phyloP scores from a whole-genome alignment of 2,329 filamentous ascomycete species.

The Colletotrichum orbiculare region DNA sequence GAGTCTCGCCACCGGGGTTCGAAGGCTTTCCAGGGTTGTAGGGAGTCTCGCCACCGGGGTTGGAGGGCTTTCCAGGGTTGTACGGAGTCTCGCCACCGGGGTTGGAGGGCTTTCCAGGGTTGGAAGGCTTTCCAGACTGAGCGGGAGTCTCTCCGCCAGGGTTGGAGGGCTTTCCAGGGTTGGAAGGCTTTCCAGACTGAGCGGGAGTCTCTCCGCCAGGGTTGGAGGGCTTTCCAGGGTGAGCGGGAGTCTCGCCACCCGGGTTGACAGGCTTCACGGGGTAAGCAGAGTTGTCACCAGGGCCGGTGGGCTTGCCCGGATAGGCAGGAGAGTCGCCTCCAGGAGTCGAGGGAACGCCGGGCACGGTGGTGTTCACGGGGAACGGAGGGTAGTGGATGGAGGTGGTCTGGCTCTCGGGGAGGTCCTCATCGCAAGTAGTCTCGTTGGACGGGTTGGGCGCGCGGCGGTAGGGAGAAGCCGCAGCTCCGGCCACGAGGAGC shows the following conservation, averaged over 20 bases:
- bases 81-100: neutral
- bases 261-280: constrained; percentile 1
- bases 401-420: constrained; percentile 16
- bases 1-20: constrained; percentile 11
- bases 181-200: neutral
- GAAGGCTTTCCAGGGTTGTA: constrained; percentile 17
- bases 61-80: constrained; percentile 14
- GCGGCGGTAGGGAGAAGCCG: constrained; percentile 29
- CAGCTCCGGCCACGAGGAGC: constrained; percentile 35
- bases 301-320: constrained; percentile 1
- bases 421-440: constrained; percentile 29
- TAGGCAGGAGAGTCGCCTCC: constrained; percentile 2
- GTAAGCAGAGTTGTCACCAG: constrained; percentile 1
- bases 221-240: neutral
- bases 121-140: too few species aligned
- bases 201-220: neutral
- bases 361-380: constrained; percentile 27
- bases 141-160: constrained; percentile 2
- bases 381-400: constrained; percentile 24
- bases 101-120: neutral
- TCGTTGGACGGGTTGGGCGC: constrained; percentile 24
- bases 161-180: constrained; percentile 14
- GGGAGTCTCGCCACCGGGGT: constrained; percentile 11
- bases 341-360: constrained; percentile 23
- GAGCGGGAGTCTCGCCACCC: constrained; percentile 2